Conservation (phyloP, 2,329 filamentous ascomycete genomes). For the Akanthomyces uredinophilus region DNA sequence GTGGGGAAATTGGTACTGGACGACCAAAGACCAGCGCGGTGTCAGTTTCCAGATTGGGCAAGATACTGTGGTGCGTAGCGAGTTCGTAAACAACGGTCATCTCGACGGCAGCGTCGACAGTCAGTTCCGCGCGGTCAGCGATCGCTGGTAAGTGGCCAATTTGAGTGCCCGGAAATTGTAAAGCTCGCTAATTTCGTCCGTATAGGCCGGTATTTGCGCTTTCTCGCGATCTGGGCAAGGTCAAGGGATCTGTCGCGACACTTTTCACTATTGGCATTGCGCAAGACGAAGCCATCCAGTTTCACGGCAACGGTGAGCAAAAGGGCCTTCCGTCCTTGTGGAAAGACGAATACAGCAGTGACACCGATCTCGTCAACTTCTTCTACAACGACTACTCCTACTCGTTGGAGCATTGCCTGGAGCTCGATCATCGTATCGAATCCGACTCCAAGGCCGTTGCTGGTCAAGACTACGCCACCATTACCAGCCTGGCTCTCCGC, state of each 20-base stretch:
- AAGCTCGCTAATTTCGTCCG: not conserved
- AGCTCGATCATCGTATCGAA: slow-evolving; percentile 66
- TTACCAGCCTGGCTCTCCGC: slow-evolving; percentile 72
- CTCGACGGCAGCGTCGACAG: slow-evolving; percentile 61
- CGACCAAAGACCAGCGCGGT: slow-evolving; percentile 51
- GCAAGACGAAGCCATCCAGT: slow-evolving; percentile 72
- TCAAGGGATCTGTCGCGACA: slow-evolving; percentile 36
- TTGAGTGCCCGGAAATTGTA: not conserved
- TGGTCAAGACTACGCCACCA: slow-evolving; percentile 67
- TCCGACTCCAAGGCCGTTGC: slow-evolving; percentile 61
- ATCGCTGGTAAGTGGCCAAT: slow-evolving; percentile 27
- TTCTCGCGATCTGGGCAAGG: slow-evolving; percentile 52
- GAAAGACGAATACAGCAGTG: slow-evolving; percentile 58
- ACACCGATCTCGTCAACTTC: slow-evolving; percentile 60
- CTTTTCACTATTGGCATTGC: slow-evolving; percentile 73
- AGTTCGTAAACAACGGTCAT: slow-evolving; percentile 58
- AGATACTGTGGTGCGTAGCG: slow-evolving; percentile 58
- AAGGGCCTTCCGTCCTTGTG: slow-evolving; percentile 66
- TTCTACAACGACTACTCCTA: slow-evolving; percentile 70
- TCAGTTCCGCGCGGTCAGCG: slow-evolving; percentile 45
- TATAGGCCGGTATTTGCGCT: slow-evolving; percentile 75
- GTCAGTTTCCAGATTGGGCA: slow-evolving; percentile 66
- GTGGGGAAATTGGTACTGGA: slow-evolving; percentile 78
- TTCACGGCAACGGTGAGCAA: slow-evolving; percentile 61
- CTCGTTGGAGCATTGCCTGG: slow-evolving; percentile 49